Percentiles rank a stretch among this genome's conserved stretches.
Conservation (phyloP, 306 rosid species). For the Fagus sylvatica region DNA sequence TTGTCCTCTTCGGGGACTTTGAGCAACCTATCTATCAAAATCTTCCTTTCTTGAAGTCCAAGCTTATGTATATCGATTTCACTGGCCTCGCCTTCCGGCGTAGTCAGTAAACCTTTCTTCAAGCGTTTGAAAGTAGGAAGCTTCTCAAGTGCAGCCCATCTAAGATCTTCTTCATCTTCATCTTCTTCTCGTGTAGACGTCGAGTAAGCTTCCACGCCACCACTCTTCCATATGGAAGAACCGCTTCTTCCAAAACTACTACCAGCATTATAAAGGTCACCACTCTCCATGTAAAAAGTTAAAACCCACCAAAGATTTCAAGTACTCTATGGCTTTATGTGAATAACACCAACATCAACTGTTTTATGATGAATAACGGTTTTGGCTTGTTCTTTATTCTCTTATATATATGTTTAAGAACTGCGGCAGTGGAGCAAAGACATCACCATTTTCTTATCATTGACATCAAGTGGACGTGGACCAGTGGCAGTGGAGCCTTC, state of each 20-base stretch:
- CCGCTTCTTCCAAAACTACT: slow-evolving; percentile 12
- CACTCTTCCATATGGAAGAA: slow-evolving; percentile 23
- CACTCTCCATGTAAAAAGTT: slow-evolving; percentile 7
- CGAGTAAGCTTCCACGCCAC: slow-evolving; percentile 16
- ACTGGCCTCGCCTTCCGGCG: slow-evolving; percentile 9
- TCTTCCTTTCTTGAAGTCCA: slow-evolving; percentile 34
- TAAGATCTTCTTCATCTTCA: slow-evolving; percentile 38
- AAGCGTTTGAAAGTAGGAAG: slow-evolving; percentile 36
- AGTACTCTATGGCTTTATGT: too few species aligned
- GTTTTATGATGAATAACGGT: too few species aligned
- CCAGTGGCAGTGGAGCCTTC: too few species aligned
- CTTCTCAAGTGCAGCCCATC: slow-evolving; percentile 43
- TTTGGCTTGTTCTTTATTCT: too few species aligned
- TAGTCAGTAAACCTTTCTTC: slow-evolving; percentile 32
- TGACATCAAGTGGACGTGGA: too few species aligned
- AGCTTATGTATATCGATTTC: slow-evolving; percentile 19
- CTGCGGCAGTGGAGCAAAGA: too few species aligned
- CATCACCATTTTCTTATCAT: too few species aligned
- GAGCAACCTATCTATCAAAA: slow-evolving; percentile 35
- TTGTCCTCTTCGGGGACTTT: slow-evolving; percentile 37
- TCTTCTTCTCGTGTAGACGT: slow-evolving; percentile 27
- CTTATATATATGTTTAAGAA: too few species aligned
- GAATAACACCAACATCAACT: too few species aligned
- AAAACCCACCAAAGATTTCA: slow-evolving; percentile 15
- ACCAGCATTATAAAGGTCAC: background rate